A percentile compares a stretch with the other conserved stretches of the same genome.
These are phyloP conservation scores for Kwoniella heveanensis DNA, from an alignment of 768 basidiomycete genomes.

Conservation along the genomic window DNA sequence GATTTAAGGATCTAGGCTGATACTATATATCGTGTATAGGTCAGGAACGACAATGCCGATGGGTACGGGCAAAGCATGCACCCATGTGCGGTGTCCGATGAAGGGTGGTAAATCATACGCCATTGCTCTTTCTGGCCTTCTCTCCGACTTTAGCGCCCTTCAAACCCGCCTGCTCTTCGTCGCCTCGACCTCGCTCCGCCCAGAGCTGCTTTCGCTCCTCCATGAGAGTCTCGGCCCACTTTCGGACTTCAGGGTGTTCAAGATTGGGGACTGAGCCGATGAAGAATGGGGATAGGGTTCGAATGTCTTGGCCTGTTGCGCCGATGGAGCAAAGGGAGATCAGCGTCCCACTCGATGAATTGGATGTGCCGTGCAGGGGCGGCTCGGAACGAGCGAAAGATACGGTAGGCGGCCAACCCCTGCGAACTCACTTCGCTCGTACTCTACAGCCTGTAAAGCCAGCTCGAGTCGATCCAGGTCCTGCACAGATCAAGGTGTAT, in stretches of 20 bases:
- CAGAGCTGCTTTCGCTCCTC: conserved; percentile 52
- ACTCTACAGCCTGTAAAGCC: conserved; percentile 55
- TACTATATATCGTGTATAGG: not conserved
- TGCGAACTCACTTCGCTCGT: conserved; percentile 53
- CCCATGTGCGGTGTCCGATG: not conserved
- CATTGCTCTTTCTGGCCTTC: conserved; percentile 12
- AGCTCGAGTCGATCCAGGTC: conserved; percentile 57
- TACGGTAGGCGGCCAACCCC: no score
- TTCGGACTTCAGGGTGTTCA: conserved; percentile 52
- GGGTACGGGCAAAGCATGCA: no score
- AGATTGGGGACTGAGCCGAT: conserved; percentile 51
- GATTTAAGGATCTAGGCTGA: not conserved
- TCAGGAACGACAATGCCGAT: not conserved
- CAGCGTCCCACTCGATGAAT: no score
- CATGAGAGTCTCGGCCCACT: conserved; percentile 53
- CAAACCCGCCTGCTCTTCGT: conserved; percentile 42
- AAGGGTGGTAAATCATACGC: not conserved
- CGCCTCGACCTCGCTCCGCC: conserved; percentile 44
- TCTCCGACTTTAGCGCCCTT: conserved; percentile 28
- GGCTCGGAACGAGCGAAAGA: not conserved
- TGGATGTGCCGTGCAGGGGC: no score
- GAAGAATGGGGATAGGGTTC: conserved; percentile 50
- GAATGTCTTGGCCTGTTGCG: conserved; percentile 49
- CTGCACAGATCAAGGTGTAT: conserved; percentile 5
- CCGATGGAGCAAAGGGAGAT: not conserved